These are phyloP conservation scores for Eudorina sp. DNA, from an alignment of 139 green algal species.

Conservation along the genomic window DNA sequence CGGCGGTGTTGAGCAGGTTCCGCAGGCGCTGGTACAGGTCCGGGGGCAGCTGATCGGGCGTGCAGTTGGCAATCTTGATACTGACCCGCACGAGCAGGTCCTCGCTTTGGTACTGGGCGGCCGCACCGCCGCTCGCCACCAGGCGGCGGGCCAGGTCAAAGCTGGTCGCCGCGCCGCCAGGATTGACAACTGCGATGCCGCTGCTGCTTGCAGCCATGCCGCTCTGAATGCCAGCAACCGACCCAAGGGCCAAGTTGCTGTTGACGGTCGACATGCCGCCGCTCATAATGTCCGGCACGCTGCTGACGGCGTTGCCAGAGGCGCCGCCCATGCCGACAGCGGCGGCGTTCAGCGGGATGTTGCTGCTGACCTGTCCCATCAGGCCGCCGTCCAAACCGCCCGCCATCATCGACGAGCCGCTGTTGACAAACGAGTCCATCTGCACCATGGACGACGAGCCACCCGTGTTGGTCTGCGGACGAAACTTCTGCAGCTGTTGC, in stretches of 20 bases:
- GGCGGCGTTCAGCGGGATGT: neutral
- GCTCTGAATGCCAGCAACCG: neutral
- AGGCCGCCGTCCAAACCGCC: neutral
- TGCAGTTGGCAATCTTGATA: slow-evolving; percentile 48
- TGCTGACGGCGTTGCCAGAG: neutral
- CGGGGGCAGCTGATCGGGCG: slow-evolving; percentile 40
- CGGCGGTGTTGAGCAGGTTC: slow-evolving; percentile 20
- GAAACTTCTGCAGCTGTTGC: neutral
- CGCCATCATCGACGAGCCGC: neutral
- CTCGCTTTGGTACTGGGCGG: slow-evolving; percentile 35
- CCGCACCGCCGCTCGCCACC: slow-evolving; percentile 27
- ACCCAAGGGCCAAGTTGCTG: slow-evolving; percentile 1
- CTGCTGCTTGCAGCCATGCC: neutral
- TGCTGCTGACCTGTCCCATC: neutral
- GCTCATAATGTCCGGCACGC: neutral
- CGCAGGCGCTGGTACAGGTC: slow-evolving; percentile 47
- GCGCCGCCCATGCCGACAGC: neutral
- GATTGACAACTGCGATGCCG: neutral
- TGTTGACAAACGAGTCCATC: neutral
- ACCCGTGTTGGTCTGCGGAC: neutral
- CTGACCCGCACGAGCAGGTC: slow-evolving; percentile 51
- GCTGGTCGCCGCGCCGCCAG: too few relatives aligned
- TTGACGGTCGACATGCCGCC: neutral
- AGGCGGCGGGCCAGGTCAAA: slow-evolving; percentile 47
- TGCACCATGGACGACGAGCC: slow-evolving; percentile 1